Percentiles rank a stretch among this genome's conserved stretches.
These are phyloP conservation scores for Pelargonium cotyledonis DNA, from an alignment of 441 rosid genomes.

Conservation along the genomic window DNA sequence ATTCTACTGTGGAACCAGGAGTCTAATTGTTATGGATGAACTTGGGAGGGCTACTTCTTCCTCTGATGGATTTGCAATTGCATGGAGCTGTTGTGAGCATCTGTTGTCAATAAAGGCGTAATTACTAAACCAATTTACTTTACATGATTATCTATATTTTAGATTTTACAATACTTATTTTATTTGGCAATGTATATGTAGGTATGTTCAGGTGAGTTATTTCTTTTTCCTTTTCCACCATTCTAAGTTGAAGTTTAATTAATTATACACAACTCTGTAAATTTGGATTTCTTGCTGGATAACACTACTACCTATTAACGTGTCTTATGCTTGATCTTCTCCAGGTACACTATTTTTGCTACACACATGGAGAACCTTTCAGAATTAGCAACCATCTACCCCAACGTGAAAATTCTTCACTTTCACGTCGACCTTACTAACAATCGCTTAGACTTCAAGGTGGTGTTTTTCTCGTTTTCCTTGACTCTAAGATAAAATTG, in stretches of 20 bases:
- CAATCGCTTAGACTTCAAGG: constrained; percentile 90
- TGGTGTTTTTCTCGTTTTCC: constrained; percentile 18
- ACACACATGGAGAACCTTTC: constrained; percentile 91
- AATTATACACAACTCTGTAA: neutral
- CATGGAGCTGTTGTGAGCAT: constrained; percentile 98
- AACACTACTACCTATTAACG: neutral
- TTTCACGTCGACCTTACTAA: constrained; percentile 63
- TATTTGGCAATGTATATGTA: no score
- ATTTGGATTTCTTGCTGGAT: neutral
- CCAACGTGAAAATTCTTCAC: constrained; percentile 83
- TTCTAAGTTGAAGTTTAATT: neutral
- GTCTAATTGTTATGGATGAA: constrained; percentile 89
- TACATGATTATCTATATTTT: neutral
- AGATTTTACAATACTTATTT: no score
- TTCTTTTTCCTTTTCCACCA: no score
- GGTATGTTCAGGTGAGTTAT: no score
- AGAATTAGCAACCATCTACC: constrained; percentile 78
- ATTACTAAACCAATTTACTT: constrained; percentile 20
- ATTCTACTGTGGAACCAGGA: constrained; percentile 39
- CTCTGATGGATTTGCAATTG: constrained; percentile 85
- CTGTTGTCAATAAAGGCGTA: constrained; percentile 77
- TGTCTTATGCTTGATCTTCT: constrained; percentile 12
- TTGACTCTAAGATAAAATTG: neutral
- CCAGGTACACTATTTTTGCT: constrained; percentile 87
- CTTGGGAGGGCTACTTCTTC: constrained; percentile 99